Evolutionary conservation across 176 grass and related monocot genomes (phyloP), one percentile per base, ranked within the genome.

Genomic region (Panicum miliaceum): DNA sequence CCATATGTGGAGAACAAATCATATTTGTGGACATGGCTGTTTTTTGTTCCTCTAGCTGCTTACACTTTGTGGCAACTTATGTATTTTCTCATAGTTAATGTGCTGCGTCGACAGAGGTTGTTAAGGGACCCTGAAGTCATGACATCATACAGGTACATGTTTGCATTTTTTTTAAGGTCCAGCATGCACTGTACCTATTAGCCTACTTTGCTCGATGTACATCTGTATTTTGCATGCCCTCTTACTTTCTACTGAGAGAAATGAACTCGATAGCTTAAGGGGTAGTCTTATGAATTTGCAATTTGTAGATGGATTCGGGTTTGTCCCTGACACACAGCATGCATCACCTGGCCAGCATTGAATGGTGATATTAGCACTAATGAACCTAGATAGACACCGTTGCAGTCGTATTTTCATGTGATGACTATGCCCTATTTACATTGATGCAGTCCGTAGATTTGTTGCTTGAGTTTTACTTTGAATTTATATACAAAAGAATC

Each of bases 91-190:
- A 90, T 98, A 78, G 96, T 98, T 43, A 83, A 98, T 62, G 93
- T 98, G 45, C 83, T 98, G n/a, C 90, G 96, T 6, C 82, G 91
- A 65, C 96, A 98, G 59, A 87, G 96, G 57, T 78, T 98, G 38
- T 84, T 98, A 78, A 92, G 36, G 51, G 96, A 98, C 53, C 96
- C 96, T 40, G 96, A 98, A 90, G 93, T 98, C 78, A 98, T 98
- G 96, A 98, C 96, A 77, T 98, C 96, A 73, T 98, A 98, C 81
- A 97, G 94, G 94, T 97, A 85, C 6, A 13, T 76, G 56, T 82
- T 54, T 75, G 60, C 8, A 52, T 63, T 91, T 78, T 34, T 64
- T 48, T 42, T 25, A 12, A 25, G 29, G 29, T 32, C 29, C 29
- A 72, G 18, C 41, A 56, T 80, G 27, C 32, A 48, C 14, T 58